Evolutionary conservation across 1,139 yeast species (phyloP), one percentile per base, ranked within the genome.

Genomic region (Yamadazyma buinensis): DNA sequence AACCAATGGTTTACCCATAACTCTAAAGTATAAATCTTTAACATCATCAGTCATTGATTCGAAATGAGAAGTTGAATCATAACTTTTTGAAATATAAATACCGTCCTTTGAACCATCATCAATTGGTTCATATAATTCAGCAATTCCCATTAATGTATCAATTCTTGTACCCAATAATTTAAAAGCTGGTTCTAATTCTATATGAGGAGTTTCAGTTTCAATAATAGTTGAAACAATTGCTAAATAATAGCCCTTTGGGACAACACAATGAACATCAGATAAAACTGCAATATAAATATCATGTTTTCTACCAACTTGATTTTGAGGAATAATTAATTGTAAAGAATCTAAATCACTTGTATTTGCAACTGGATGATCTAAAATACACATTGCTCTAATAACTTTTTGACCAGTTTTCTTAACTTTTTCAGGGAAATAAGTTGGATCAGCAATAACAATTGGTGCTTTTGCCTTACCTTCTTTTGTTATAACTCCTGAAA

Each of bases 41-140:
- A 92, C 95, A 58, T 92, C 98, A 57, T 92, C 97, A 30, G 98
- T 92, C 54, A 95, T 85, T 29, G 94, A 70, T 62, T 92, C 99
- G 57, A 92, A 92, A 65, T 92, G 99, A 10, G 97, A 87, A 9
- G 95, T 74, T 1, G 98, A 84, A 58, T 92, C 99, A 59, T 90
- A 92, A 41, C 95, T 84, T 66, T 76, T 84, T 33, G 97, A 87
- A 40, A 92, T 72, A 63, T 64, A 94, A 36, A 92, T 80, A 40
- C 84, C 80, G 57, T 84, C 90, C 44, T 75, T 67, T 22, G 83
- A 68, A 11, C 98, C 98, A 53, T 87, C 95, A 32, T 76, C 81
- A 22, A 67, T 57, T 15, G 99, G 98, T 61, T 86, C 97, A 50
- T 84, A 88, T 36, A 92, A 57, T 47, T 92, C 97, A 15, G 95